Conservation (phyloP, 257 asterid genomes). For the Petunia secreta region DNA sequence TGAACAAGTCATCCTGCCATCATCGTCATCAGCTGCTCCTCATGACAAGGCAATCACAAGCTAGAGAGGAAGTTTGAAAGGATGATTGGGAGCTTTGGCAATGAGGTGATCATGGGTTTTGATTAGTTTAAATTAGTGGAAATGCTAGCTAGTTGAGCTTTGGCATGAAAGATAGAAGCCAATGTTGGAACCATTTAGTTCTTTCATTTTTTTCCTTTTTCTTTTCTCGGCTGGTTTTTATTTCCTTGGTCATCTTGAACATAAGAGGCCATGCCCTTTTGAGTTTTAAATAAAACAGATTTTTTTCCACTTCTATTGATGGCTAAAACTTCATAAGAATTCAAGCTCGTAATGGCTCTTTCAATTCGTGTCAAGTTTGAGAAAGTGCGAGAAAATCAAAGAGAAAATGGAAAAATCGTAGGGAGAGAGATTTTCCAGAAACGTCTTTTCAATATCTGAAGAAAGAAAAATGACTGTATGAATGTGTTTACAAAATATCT, state of each 20-base stretch:
- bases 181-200: not conserved
- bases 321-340: not conserved
- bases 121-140: conserved; percentile 9
- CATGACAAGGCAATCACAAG: conserved; percentile 27
- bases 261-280: not conserved
- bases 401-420: too few species aligned
- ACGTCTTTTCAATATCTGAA: too few species aligned
- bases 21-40: conserved; percentile 51
- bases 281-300: not conserved
- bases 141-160: not conserved
- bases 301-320: too few species aligned
- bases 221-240: not conserved
- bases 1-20: conserved; percentile 58
- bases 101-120: conserved; percentile 39
- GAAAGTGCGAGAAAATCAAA: too few species aligned
- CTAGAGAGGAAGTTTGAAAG: not conserved
- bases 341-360: too few species aligned
- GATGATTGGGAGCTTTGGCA: conserved; percentile 40
- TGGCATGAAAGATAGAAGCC: not conserved
- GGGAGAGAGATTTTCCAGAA: too few species aligned
- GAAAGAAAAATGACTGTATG: too few species aligned
- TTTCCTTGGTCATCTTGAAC: not conserved
- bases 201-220: not conserved
- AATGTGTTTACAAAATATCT: too few species aligned
- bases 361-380: too few species aligned